A percentile compares a stretch with the other conserved stretches of the same genome.
Conservation (phyloP, 352 stramenopile genomes). For the Phytophthora tubulina region DNA sequence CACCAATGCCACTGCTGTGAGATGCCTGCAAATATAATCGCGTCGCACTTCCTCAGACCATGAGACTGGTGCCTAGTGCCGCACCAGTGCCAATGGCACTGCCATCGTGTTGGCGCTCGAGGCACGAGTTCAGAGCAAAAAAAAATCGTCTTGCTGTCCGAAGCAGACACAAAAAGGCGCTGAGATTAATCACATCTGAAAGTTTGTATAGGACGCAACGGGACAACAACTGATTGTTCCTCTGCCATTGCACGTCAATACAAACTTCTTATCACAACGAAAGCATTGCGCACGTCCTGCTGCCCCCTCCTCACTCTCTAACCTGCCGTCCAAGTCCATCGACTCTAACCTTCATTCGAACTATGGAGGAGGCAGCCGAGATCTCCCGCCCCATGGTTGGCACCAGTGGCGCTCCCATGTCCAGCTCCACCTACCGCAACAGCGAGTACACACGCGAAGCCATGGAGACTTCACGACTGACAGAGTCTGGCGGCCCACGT, state of each 20-base stretch:
- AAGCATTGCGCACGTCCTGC: conserved; percentile 9
- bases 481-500: conserved; percentile 43
- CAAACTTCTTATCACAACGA: background rate
- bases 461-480: conserved; percentile 40
- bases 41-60: no score
- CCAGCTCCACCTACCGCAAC: conserved; percentile 56
- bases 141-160: conserved; percentile 16
- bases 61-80: no score
- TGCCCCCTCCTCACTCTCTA: conserved; percentile 24
- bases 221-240: conserved; percentile 11
- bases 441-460: conserved; percentile 46
- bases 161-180: background rate
- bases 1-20: no score
- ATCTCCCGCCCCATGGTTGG: conserved; percentile 43
- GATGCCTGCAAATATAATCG: no score
- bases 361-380: conserved; percentile 35
- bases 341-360: background rate
- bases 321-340: conserved; percentile 1
- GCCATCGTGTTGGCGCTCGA: no score
- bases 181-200: background rate
- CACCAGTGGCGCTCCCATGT: conserved; percentile 26
- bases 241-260: conserved; percentile 21
- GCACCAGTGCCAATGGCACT: no score
- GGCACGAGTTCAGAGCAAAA: conserved; percentile 10
- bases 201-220: conserved; percentile 6